Evolutionary conservation across 306 rosid species (phyloP), one percentile per base, ranked within the genome.

Genomic region (Elaeagnus macrophylla): DNA sequence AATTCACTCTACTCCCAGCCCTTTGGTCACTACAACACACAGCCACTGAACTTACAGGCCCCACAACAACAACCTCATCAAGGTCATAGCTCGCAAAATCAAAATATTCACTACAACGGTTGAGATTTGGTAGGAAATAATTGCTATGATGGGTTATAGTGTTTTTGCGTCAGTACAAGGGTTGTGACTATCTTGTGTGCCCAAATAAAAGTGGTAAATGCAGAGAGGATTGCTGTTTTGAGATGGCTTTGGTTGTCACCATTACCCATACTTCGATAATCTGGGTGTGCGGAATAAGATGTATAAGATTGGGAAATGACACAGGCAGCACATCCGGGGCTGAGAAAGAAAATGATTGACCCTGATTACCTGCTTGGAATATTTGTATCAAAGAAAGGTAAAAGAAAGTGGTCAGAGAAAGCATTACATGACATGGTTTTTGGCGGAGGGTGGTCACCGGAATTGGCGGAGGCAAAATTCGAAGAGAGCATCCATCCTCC

Each of bases 1-100:
- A 84, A 68, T 59, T 81, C 99, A 50, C 94, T 93, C 39, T 93
- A 93, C 73, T 93, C 96, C 36, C 99, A 93, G 77, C 95, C 99
- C 51, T 93, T 84, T 71, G 81, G 90, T 37, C 99, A 93, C 54
- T 93, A 93, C 86, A 93, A 83, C 79, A 75, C 99, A 7, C 99
- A 87, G 72, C 86, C 95, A 12, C 74, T 77, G 68, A 91, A 83
- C 82, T 67, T 84, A 77, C 95, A 78, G 69, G 76, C 83, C 69
- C 83, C 94, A 6, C 96, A 78, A 64, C 95, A 75, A 59, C 94
- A 84, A 79, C 77, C 88, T 63, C 88, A 73, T 66, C 79, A 66
- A 68, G 78, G 81, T 57, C 99, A 82, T 77, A 81, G 78, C 77
- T 75, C 99, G 51, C 96, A 87, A 79, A 93, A 82, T 70, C 99